Conservation (phyloP, 805 yeast species). For the Monosporozyma siamensis region DNA sequence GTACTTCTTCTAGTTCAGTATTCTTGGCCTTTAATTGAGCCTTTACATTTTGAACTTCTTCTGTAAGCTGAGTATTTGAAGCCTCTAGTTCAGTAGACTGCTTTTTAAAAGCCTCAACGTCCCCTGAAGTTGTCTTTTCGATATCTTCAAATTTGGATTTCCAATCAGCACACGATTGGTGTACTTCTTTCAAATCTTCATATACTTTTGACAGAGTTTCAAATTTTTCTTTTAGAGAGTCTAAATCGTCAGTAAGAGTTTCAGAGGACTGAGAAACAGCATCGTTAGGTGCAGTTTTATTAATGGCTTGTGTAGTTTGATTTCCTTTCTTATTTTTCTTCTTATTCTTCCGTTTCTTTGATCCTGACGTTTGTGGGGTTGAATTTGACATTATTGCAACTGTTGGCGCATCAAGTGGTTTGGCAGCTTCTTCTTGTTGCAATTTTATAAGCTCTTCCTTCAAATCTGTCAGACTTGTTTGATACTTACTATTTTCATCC, state of each 20-base stretch:
- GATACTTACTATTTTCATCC: not conserved
- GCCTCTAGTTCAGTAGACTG: not conserved
- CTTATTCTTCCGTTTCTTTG: conserved; percentile 9
- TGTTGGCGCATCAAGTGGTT: not conserved
- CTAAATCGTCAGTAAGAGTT: not conserved
- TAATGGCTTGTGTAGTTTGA: conserved; percentile 1
- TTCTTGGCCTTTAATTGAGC: conserved; percentile 33
- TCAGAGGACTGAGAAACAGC: too few species aligned
- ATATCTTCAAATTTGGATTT: conserved; percentile 14
- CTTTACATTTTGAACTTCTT: conserved; percentile 16
- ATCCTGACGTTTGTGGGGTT: not conserved
- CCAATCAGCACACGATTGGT: conserved; percentile 8
- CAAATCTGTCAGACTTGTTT: not conserved
- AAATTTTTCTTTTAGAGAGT: conserved; percentile 5
- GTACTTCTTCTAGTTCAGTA: conserved; percentile 59
- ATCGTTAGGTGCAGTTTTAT: not conserved
- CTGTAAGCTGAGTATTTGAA: conserved; percentile 8
- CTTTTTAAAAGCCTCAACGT: not conserved
- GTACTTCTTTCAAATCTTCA: conserved; percentile 6
- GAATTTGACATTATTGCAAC: not conserved
- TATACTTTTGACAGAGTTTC: conserved; percentile 5
- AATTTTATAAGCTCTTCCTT: not conserved
- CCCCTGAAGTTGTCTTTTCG: not conserved
- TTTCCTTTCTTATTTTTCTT: conserved; percentile 19
- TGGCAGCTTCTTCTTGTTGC: not conserved